phyloP scores from a whole-genome alignment of 495 filamentous ascomycete species.

The Saxophila tyrrhenica region DNA sequence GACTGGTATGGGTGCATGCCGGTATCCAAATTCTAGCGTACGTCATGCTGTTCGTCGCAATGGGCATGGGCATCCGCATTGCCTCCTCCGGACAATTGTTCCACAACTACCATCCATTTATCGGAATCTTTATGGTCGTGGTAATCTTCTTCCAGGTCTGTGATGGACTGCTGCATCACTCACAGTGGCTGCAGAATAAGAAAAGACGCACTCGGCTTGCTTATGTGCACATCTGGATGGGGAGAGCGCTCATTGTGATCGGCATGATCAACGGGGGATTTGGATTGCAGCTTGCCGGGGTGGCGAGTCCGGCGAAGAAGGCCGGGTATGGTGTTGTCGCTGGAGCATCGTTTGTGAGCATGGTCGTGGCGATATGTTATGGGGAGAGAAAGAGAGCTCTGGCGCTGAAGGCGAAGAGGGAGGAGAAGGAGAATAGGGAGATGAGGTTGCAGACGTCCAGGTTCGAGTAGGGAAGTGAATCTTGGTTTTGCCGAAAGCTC shows the following conservation, averaged over 20 bases:
- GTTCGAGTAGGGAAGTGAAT: too few relatives aligned
- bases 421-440: background rate
- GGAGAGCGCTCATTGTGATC: conserved; percentile 20
- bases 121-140: conserved; percentile 29
- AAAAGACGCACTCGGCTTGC: conserved; percentile 23
- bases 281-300: conserved; percentile 16
- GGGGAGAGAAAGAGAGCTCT: background rate
- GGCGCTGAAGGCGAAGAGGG: background rate
- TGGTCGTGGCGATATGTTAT: background rate
- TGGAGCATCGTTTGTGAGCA: background rate
- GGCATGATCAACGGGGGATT: conserved; percentile 28
- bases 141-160: conserved; percentile 29
- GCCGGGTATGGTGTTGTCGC: conserved; percentile 13
- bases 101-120: conserved; percentile 25
- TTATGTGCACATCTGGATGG: conserved; percentile 27
- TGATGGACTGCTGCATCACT: conserved; percentile 26
- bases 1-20: conserved; percentile 21
- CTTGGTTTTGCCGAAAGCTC: too few relatives aligned
- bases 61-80: conserved; percentile 20
- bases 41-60: conserved; percentile 16
- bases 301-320: background rate
- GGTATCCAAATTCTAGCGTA: conserved; percentile 16
- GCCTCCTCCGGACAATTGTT: conserved; percentile 10
- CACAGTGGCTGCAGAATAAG: conserved; percentile 26
- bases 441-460: background rate